Base-by-base conservation (phyloP, 2,329 filamentous ascomycete genomes). In the Aspergillus ibericus region DNA sequence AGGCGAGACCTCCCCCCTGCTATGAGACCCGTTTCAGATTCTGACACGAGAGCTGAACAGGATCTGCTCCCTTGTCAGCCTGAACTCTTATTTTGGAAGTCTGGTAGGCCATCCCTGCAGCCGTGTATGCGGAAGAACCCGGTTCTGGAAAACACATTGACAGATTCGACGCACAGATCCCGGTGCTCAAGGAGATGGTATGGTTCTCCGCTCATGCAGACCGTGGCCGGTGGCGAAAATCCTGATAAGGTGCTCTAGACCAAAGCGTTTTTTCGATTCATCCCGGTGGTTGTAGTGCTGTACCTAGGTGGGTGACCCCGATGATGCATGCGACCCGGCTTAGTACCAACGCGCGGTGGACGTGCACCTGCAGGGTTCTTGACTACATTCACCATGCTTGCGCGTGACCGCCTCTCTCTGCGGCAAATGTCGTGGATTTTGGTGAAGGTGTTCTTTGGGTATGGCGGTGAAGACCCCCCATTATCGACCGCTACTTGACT, bases 181-280 rank as follows among this genome's bases (percentile, higher is more conserved):
- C 92, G 0, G 96, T 93, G 63, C 82, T 97, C 52, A 95, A 95
- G 72, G 91, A 93, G 72, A 97, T 97, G 93, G 90, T 84, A 74
- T 29, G 35, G 27, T 60, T 46, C 25, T 25, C 16, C 15, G n/a
- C 40, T 40, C 35, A 22, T 25, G 42, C 36, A n/a, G 25, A n/a
- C 7, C 22, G 35, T 46, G 36, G 50, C 34, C 35, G 25, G 22
- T 35, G 51, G 32, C 20, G 32, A 54, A 56, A 29, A 71, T 63
- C 69, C 70, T 75, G 67, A 75, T 61, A 57, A 55, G 47, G 18
- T 40, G 29, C 27, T 60, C 35, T 60, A 86, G 84, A 85, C 90
- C 38, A 93, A 93, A 75, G 92, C 96, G 71, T 96, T 96, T 71
- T 75, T 93, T 73, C 93, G 93, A 69, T 96, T 95, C 60, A 72